Conservation (phyloP, 2,329 filamentous ascomycete genomes). For the Erysiphe pulchra region DNA sequence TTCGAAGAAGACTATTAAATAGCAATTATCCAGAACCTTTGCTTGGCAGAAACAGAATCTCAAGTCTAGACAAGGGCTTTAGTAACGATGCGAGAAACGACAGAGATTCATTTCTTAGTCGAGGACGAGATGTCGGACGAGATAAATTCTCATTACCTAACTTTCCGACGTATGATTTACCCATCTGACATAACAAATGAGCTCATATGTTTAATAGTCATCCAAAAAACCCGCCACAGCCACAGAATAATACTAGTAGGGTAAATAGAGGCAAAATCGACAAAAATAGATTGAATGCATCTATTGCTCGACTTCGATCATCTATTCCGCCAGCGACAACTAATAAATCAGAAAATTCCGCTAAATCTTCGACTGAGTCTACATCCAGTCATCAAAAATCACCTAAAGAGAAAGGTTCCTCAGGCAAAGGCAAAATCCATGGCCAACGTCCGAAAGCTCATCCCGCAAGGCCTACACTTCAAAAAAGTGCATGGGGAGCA, state of each 20-base stretch:
- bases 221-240: no score
- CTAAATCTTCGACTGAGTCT: not conserved
- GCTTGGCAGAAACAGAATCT: not conserved
- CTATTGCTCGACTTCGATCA: not conserved
- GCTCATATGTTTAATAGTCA: no score
- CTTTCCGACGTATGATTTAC: no score
- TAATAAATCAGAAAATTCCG: not conserved
- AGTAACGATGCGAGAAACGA: not conserved
- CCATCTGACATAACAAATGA: no score
- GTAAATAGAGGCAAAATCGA: no score
- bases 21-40: not conserved
- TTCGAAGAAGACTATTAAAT: slow-evolving; percentile 3
- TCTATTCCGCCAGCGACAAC: not conserved
- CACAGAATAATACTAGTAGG: no score
- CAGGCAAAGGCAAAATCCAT: not conserved
- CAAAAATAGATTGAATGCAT: not conserved
- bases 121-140: no score
- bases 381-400: not conserved
- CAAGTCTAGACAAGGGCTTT: slow-evolving; percentile 1
- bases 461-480: no score
- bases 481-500: not conserved
- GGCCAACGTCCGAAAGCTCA: no score
- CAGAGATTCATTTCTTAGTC: no score
- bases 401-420: not conserved
- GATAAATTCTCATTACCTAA: no score